phyloP scores from a whole-genome alignment of 2,329 filamentous ascomycete genomes.

The Hirsutella minnesotensis region DNA sequence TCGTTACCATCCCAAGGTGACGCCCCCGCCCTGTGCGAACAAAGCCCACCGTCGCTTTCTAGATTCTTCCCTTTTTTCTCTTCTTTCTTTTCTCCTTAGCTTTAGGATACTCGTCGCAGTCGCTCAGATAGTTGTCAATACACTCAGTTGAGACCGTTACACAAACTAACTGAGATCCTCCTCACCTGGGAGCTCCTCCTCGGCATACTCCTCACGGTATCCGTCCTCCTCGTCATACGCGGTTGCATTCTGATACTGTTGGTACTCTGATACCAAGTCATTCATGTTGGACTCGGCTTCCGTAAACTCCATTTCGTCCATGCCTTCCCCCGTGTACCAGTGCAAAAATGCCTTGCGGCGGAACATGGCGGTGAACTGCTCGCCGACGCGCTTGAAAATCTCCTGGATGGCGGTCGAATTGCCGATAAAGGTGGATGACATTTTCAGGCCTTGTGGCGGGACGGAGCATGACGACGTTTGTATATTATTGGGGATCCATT shows the following conservation, averaged over 20 bases:
- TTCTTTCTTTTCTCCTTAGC: too few relatives aligned
- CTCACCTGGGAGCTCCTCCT: constrained; percentile 75
- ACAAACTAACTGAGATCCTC: constrained; percentile 23
- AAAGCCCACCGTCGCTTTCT: too few relatives aligned
- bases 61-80: too few relatives aligned
- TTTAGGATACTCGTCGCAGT: too few relatives aligned
- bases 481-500: constrained; percentile 99
- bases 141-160: too few relatives aligned
- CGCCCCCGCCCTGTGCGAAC: too few relatives aligned
- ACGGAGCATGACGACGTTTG: constrained; percentile 99
- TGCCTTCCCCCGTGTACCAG: constrained; percentile 99
- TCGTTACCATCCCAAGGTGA: too few relatives aligned
- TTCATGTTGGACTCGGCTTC: too few relatives aligned
- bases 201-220: too few relatives aligned
- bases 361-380: constrained; percentile 99
- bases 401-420: constrained; percentile 99
- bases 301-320: constrained; percentile 99
- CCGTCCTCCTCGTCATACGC: constrained; percentile 94
- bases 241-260: constrained; percentile 99
- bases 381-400: constrained; percentile 99
- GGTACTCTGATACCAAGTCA: constrained; percentile 98
- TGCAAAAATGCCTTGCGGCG: constrained; percentile 99
- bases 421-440: constrained; percentile 98
- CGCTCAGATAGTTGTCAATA: too few relatives aligned
- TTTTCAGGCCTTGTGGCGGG: constrained; percentile 86